A percentile compares a stretch with the other conserved stretches of the same genome.
phyloP scores from a whole-genome alignment of 108 stramenopile species.

The Stephanodiscus triporus region DNA sequence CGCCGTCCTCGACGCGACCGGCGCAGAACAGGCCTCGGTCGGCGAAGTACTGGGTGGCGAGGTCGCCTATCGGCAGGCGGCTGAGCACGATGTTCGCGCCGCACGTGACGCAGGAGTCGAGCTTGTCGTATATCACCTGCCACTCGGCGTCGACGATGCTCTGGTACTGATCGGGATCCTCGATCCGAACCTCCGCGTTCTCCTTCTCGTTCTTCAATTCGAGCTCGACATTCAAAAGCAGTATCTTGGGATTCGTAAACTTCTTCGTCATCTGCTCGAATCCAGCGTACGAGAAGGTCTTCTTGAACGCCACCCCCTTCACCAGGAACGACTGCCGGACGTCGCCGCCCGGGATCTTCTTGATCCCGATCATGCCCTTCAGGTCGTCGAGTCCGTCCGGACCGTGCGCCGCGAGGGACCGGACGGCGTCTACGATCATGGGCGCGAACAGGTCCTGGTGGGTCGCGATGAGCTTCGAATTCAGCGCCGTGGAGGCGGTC shows the following conservation, averaged over 20 bases:
- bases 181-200: constrained; percentile 98
- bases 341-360: constrained; percentile 97
- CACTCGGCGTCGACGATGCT: constrained; percentile 99
- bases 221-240: constrained; percentile 97
- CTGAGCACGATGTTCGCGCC: constrained; percentile 98
- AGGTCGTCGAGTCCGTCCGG: constrained; percentile 81
- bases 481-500: constrained; percentile 96
- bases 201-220: constrained; percentile 99
- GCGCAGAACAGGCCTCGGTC: constrained; percentile 97
- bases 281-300: constrained; percentile 99
- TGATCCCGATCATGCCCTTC: constrained; percentile 89
- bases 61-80: constrained; percentile 97
- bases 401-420: constrained; percentile 54
- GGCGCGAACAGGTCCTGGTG: constrained; percentile 98
- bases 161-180: constrained; percentile 96
- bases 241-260: constrained; percentile 88
- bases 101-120: constrained; percentile 88
- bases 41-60: constrained; percentile 99
- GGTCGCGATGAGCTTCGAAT: constrained; percentile 96
- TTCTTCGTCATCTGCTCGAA: constrained; percentile 99
- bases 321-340: constrained; percentile 96
- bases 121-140: constrained; percentile 99
- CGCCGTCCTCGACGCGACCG: constrained; percentile 95
- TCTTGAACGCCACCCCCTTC: constrained; percentile 97
- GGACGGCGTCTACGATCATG: constrained; percentile 97